phyloP scores from a whole-genome alignment of 139 green algal species.

The Micractinium sp. region DNA sequence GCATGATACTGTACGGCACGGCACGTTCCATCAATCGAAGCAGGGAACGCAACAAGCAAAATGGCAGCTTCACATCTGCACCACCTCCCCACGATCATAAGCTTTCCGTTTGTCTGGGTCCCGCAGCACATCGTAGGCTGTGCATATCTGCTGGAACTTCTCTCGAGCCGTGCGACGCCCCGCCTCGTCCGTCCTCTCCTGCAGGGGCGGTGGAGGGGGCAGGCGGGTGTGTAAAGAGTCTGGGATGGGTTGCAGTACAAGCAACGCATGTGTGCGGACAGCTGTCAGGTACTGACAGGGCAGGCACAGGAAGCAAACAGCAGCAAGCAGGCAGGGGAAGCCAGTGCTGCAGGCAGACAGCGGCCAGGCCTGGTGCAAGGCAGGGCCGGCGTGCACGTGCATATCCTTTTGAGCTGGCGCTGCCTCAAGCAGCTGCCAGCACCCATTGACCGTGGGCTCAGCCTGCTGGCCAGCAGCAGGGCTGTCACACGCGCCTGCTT shows the following conservation, averaged over 20 bases:
- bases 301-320: neutral
- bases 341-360: neutral
- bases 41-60: too few relatives aligned
- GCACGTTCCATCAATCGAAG: too few relatives aligned
- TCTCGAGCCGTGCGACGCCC: constrained; percentile 45
- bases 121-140: constrained; percentile 73
- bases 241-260: neutral
- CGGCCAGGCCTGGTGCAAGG: neutral
- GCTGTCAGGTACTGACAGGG: neutral
- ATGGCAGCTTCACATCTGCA: constrained; percentile 23
- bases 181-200: constrained; percentile 22
- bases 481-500: constrained; percentile 40
- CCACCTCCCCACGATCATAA: constrained; percentile 62
- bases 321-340: neutral
- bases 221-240: neutral
- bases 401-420: too few relatives aligned
- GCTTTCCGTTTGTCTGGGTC: constrained; percentile 59
- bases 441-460: neutral
- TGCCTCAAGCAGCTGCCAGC: neutral
- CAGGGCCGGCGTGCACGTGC: too few relatives aligned
- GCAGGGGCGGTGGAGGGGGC: neutral
- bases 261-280: neutral
- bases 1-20: too few relatives aligned
- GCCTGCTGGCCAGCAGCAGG: neutral
- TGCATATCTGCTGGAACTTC: constrained; percentile 66